Evolutionary conservation across 1,284 basidiomycete species (phyloP).

Genomic region (Pseudozyma thailandica): DNA sequence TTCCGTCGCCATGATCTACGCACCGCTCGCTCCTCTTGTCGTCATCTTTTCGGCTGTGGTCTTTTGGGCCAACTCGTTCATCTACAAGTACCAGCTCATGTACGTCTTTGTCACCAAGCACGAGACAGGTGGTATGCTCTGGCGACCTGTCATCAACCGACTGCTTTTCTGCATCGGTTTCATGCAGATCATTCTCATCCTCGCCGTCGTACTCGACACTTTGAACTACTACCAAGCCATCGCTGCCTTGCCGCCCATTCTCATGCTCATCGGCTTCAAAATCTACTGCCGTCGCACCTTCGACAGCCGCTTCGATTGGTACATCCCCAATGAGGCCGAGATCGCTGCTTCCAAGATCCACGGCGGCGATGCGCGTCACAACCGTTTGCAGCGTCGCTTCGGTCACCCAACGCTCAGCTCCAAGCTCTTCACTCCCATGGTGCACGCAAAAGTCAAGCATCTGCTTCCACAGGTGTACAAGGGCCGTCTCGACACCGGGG

Average conservation of each 20-base stretch:
- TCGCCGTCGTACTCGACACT: constrained; percentile 58
- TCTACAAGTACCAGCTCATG: constrained; percentile 68
- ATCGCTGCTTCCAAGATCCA: constrained; percentile 53
- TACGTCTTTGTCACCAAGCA: constrained; percentile 67
- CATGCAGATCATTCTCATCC: constrained; percentile 65
- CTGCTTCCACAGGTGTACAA: constrained; percentile 59
- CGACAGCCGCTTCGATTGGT: constrained; percentile 63
- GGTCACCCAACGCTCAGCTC: constrained; percentile 65
- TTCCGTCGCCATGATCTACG: constrained; percentile 64
- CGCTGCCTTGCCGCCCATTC: constrained; percentile 59
- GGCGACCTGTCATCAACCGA: constrained; percentile 64
- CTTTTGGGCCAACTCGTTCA: constrained; percentile 58
- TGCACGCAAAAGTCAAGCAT: constrained; percentile 61
- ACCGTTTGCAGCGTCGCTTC: constrained; percentile 64
- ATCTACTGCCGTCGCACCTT: constrained; percentile 60
- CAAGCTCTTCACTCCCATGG: constrained; percentile 63
- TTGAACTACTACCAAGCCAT: constrained; percentile 55
- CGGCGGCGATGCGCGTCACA: constrained; percentile 55
- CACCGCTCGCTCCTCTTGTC: constrained; percentile 60
- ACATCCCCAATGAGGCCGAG: constrained; percentile 61
- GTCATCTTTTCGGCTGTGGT: constrained; percentile 56
- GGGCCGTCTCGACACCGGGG: constrained; percentile 52
- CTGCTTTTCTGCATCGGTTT: constrained; percentile 62
- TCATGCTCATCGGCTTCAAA: constrained; percentile 61
- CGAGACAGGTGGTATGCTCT: constrained; percentile 67